Conservation (phyloP, 2,329 filamentous ascomycete genomes). For the Arthrobotrys entomopaga region DNA sequence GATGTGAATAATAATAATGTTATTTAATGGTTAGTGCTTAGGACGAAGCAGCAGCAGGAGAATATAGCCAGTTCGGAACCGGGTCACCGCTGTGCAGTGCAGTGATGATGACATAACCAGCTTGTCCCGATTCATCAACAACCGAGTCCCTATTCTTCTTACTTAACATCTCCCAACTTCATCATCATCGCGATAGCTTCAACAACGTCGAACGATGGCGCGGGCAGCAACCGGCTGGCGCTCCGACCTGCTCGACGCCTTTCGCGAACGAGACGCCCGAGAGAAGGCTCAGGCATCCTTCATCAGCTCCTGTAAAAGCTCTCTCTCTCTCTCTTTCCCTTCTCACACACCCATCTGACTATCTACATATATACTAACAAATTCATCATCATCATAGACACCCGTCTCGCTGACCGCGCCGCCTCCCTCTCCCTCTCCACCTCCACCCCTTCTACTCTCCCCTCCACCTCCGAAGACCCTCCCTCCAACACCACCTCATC, state of each 20-base stretch:
- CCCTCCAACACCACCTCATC: not conserved
- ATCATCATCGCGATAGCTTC: not conserved
- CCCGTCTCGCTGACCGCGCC: slow-evolving; percentile 74
- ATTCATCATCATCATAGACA: slow-evolving; percentile 65
- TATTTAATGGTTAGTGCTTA: too few relatives aligned
- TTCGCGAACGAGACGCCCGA: slow-evolving; percentile 56
- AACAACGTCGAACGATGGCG: slow-evolving; percentile 23
- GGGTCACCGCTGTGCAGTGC: not conserved
- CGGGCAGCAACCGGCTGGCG: slow-evolving; percentile 48
- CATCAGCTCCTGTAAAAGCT: slow-evolving; percentile 55
- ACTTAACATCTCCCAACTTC: not conserved
- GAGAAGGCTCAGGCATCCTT: slow-evolving; percentile 57
- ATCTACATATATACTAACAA: not conserved
- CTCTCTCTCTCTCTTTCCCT: too few relatives aligned
- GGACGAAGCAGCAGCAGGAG: too few relatives aligned
- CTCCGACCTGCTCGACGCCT: slow-evolving; percentile 55
- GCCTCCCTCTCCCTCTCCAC: slow-evolving; percentile 72
- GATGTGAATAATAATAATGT: too few relatives aligned
- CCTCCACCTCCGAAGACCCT: slow-evolving; percentile 53
- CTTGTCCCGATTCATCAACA: too few relatives aligned
- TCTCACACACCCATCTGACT: not conserved
- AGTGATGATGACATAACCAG: too few relatives aligned
- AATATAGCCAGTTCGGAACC: not conserved
- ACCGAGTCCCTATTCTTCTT: too few relatives aligned
- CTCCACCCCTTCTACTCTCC: slow-evolving; percentile 67